Base-by-base conservation (phyloP, 176 grass and related monocot genomes). In the Eleusine coracana region DNA sequence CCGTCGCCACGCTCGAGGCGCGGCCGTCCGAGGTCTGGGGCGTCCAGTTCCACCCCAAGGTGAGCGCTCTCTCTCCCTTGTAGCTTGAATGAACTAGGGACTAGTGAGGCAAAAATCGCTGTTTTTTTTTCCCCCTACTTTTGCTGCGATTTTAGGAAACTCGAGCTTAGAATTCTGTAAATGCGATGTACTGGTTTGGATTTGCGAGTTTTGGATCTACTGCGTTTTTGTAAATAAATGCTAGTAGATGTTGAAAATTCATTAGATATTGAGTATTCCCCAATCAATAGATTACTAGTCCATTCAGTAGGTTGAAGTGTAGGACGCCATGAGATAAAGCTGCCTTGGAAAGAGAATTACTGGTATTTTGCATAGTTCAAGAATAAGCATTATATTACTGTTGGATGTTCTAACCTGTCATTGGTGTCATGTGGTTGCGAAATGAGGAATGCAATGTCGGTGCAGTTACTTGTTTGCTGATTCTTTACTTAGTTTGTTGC, bases 11-110 rank as follows among this genome's bases (percentile, higher is more conserved):
- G 21, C 92, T 98, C 37, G 91, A 98, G 71, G 85, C 89, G 18
- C 75, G 93, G 41, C 93, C 96, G 6, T 98, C 96, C 13, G 93
- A 98, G 82, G 87, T 91, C 59, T 98, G 96, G 96, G 91, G 91
- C 63, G n/a, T 98, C 77, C 91, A 88, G 79, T 98, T 98, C 87
- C 80, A 98, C 73, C 92, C 96, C n/a, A 98, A 95, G 91, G 92
- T 94, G 51, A 59, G 74, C 16, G 17, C 46, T 25, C 29, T 59
- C 46, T 25, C 29, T 59, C 56, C 31, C 48, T 75, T 46, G 6
- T 44, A 10, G n/a, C 29, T 17, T 1, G 2, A 27, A 8, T 1
- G 2, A 27, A 8, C 42, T 48, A 7, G 28, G 28, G 25, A 50
- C 7, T 78, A 18, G 5, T 1, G 2, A 48, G 25, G 9, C 1